These are phyloP conservation scores for Jackrogersella minutella DNA, from an alignment of 495 filamentous ascomycete species.

Conservation along the genomic window DNA sequence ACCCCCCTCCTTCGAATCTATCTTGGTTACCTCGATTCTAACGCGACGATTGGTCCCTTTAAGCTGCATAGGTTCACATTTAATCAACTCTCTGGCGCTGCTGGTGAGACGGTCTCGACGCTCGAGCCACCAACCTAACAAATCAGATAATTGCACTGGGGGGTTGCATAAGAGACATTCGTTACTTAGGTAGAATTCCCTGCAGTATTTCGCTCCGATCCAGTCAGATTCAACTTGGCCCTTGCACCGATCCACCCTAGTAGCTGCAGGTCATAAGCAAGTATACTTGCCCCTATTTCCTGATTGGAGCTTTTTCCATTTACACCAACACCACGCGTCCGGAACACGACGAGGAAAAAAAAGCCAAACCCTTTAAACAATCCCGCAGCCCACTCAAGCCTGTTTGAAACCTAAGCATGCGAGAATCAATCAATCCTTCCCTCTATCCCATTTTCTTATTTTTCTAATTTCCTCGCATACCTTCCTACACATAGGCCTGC, in stretches of 20 bases:
- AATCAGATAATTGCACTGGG: constrained; percentile 26
- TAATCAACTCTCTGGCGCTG: constrained; percentile 9
- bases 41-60: constrained; percentile 36
- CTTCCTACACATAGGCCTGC: constrained; percentile 29
- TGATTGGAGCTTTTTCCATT: constrained; percentile 29
- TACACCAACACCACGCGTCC: constrained; percentile 44
- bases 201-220: constrained; percentile 27
- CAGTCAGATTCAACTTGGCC: constrained; percentile 25
- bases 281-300: constrained; percentile 21
- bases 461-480: constrained; percentile 31
- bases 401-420: constrained; percentile 46
- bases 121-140: constrained; percentile 8
- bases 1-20: constrained; percentile 14
- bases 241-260: constrained; percentile 30
- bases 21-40: constrained; percentile 24
- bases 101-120: constrained; percentile 34
- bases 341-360: constrained; percentile 27
- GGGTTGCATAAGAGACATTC: constrained; percentile 36
- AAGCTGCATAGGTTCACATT: constrained; percentile 21
- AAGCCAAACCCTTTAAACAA: neutral
- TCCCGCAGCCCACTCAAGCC: constrained; percentile 26
- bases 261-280: constrained; percentile 27
- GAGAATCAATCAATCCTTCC: constrained; percentile 41
- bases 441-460: constrained; percentile 24
- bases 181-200: constrained; percentile 30